Percentiles rank a stretch among this genome's conserved stretches.
Conservation (phyloP, 108 stramenopile genomes). For the Halocafeteria seosinensis region DNA sequence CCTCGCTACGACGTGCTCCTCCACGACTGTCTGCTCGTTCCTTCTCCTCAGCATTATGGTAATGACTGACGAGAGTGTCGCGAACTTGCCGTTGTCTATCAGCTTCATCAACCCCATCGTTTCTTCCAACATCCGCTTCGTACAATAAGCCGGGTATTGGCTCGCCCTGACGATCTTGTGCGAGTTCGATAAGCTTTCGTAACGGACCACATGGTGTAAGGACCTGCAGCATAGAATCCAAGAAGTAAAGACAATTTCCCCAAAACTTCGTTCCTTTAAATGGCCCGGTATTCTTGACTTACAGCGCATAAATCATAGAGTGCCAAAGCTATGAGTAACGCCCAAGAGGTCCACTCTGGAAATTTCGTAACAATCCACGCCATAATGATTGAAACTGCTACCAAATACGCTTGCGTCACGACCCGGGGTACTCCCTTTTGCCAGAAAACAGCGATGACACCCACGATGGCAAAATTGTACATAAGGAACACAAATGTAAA, state of each 20-base stretch:
- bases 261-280: too few relatives aligned
- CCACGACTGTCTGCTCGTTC: background rate
- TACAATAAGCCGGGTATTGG: slow-evolving; percentile 89
- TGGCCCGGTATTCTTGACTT: too few relatives aligned
- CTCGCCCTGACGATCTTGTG: slow-evolving; percentile 59
- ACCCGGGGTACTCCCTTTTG: slow-evolving; percentile 61
- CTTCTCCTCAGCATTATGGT: background rate
- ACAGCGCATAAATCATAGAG: slow-evolving; percentile 61
- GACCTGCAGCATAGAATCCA: too few relatives aligned
- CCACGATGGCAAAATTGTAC: slow-evolving; percentile 78
- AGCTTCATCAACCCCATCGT: background rate
- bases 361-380: slow-evolving; percentile 80
- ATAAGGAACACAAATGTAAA: slow-evolving; percentile 58
- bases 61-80: slow-evolving; percentile 17
- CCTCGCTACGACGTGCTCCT: background rate
- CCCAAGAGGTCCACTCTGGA: slow-evolving; percentile 84
- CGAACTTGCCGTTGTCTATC: background rate
- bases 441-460: slow-evolving; percentile 68
- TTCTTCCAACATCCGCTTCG: slow-evolving; percentile 49
- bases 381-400: slow-evolving; percentile 65
- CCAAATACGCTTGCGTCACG: slow-evolving; percentile 70
- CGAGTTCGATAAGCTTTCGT: slow-evolving; percentile 58
- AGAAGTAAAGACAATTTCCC: too few relatives aligned
- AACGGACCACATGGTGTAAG: slow-evolving; percentile 86
- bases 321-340: slow-evolving; percentile 69